These are phyloP conservation scores for Auricularia cornea DNA, from an alignment of 768 basidiomycete genomes.

Conservation along the genomic window DNA sequence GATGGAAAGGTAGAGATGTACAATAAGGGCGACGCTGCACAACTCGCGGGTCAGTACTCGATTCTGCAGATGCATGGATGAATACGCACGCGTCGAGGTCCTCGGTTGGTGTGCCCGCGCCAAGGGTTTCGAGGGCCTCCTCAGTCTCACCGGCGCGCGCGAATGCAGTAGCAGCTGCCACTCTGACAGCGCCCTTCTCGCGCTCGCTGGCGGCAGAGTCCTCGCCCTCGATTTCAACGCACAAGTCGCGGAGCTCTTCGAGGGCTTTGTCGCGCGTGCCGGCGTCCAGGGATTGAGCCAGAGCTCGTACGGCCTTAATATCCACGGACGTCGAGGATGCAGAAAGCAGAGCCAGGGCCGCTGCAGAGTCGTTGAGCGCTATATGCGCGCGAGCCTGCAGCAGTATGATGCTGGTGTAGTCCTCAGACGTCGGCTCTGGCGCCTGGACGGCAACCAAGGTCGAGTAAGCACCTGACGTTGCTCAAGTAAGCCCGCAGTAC, in stretches of 20 bases:
- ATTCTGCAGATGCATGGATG: too few species aligned
- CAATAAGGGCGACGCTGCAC: conserved; percentile 65
- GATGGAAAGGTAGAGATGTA: conserved; percentile 87
- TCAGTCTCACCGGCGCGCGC: conserved; percentile 76
- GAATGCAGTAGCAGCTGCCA: conserved; percentile 83
- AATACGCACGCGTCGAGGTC: conserved; percentile 77
- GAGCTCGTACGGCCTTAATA: conserved; percentile 58
- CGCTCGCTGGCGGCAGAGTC: conserved; percentile 57
- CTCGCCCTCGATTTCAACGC: conserved; percentile 78
- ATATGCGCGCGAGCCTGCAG: conserved; percentile 76
- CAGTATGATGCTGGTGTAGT: conserved; percentile 56
- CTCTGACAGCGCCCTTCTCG: conserved; percentile 67
- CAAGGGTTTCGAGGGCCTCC: conserved; percentile 86
- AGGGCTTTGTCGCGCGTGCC: conserved; percentile 49
- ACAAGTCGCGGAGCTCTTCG: conserved; percentile 77
- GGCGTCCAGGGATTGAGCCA: conserved; percentile 46
- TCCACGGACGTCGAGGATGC: conserved; percentile 53
- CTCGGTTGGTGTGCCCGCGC: conserved; percentile 52
- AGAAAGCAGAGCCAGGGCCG: conserved; percentile 51
- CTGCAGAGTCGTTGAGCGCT: conserved; percentile 52
- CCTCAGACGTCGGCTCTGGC: conserved; percentile 53
- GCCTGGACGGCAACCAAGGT: conserved; percentile 45
- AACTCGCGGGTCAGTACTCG: too few species aligned
- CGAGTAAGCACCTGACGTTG: conserved; percentile 53
- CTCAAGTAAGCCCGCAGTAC: neutral